Evolutionary conservation across 1,139 yeast genomes (phyloP), one percentile per base, ranked within the genome.

Genomic region (Geotrichum europaeum): DNA sequence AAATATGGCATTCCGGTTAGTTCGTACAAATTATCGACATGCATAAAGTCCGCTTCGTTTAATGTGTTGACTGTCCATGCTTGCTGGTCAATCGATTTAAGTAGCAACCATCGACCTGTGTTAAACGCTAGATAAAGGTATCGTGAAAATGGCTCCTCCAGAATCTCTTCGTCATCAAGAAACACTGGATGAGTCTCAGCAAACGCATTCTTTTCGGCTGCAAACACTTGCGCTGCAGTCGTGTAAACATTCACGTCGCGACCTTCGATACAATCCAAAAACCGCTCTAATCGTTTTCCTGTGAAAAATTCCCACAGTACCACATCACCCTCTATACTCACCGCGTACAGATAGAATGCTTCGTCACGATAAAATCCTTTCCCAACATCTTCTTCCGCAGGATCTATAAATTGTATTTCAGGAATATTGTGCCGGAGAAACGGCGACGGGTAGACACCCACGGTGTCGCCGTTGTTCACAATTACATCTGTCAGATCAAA

Each of bases 381-480:
- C 3, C 43, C 53, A 20, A 54, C 53, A 13, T 60, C 62, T 1
- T 58, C 63, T 4, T 60, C 66, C 1, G 66, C 66, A 32, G 71
- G 70, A 5, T 66, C 66, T 2, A 81, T 65, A 59, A 84, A 77
- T 30, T 80, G 73, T 1, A 84, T 81, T 60, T 79, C 83, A 0
- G 91, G 90, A 15, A 86, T 78, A 67, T 86, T 86, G 66, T 84
- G 86, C 12, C 78, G 68, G 18, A 86, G 63, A 55, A 75, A 78
- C 32, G 79, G 81, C 3, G 84, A 73, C 15, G 62, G 36, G 57
- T 49, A 58, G 13, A 36, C 40, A 4, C 28, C 13, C 20, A 43
- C 59, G 6, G 45, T 28, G 34, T 32, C 50, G 28, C 53, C 25
- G 12, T 32, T 25, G 28, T 51, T 51, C n/a, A 20, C 49, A 9